Conservation (phyloP, 345 rosid species). For the Brassica carinata region DNA sequence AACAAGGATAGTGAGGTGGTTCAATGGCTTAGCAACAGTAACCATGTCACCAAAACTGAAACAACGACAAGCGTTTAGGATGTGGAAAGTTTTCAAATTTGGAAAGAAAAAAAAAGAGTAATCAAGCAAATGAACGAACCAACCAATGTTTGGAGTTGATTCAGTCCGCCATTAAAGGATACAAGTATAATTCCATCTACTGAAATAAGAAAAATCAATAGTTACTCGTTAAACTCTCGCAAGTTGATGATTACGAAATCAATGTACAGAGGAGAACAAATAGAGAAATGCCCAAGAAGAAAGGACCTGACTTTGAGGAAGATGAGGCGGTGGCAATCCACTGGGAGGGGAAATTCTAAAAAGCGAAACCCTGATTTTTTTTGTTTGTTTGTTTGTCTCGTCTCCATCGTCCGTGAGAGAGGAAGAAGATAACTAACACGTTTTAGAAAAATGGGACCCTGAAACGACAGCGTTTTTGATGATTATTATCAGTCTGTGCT, state of each 20-base stretch:
- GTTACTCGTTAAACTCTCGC: background rate
- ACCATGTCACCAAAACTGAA: conserved; percentile 85
- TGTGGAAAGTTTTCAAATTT: background rate
- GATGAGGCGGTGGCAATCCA: conserved; percentile 48
- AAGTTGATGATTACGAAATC: background rate
- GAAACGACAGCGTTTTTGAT: conserved; percentile 6
- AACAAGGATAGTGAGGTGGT: conserved; percentile 79
- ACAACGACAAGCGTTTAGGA: conserved; percentile 15
- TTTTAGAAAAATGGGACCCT: no score
- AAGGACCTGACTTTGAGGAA: conserved; percentile 51
- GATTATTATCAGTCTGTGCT: no score
- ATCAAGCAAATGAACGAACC: conserved; percentile 48
- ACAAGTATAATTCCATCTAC: conserved; percentile 44
- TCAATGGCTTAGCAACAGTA: conserved; percentile 72
- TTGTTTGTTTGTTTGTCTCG: background rate
- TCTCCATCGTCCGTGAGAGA: conserved; percentile 19
- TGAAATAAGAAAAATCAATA: conserved; percentile 44
- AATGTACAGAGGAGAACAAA: background rate
- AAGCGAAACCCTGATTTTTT: conserved; percentile 34
- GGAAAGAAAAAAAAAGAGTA: background rate
- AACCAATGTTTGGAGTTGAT: conserved; percentile 46
- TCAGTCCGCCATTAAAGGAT: conserved; percentile 72
- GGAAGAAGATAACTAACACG: background rate
- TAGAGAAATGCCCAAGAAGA: background rate
- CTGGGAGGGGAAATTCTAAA: conserved; percentile 25